Conservation (phyloP, 352 stramenopile species). For the Globisporangium spiculum region DNA sequence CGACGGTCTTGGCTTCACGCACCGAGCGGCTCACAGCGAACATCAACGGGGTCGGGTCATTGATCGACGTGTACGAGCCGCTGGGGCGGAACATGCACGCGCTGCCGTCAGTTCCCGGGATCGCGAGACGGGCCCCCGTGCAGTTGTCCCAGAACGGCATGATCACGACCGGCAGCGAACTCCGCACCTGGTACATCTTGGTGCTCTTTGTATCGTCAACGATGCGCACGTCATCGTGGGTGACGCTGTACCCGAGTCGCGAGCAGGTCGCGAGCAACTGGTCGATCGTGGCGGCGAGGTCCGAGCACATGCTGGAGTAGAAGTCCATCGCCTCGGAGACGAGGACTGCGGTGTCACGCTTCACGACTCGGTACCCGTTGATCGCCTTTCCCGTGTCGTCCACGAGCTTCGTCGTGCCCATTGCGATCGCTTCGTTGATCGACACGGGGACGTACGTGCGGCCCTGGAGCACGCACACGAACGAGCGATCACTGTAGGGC, state of each 20-base stretch:
- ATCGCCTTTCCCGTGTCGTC: background rate
- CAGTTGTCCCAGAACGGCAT: background rate
- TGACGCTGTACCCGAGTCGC: background rate
- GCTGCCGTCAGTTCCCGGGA: background rate
- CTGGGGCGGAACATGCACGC: background rate
- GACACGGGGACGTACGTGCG: background rate
- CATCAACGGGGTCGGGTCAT: background rate
- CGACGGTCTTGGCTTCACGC: background rate
- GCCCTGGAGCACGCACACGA: background rate
- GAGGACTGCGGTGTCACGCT: background rate
- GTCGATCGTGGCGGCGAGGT: background rate
- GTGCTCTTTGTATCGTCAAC: background rate
- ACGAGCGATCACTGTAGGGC: background rate
- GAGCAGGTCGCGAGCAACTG: background rate
- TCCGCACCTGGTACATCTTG: background rate
- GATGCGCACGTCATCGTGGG: background rate
- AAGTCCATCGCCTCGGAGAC: background rate
- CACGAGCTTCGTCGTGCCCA: background rate
- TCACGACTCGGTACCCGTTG: background rate
- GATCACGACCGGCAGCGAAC: background rate
- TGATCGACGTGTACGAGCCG: background rate
- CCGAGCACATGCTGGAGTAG: background rate
- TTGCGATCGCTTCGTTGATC: background rate
- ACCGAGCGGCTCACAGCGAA: background rate
- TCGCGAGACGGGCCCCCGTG: background rate